phyloP scores from a whole-genome alignment of 2,329 filamentous ascomycete species.

The Claviceps sp. region DNA sequence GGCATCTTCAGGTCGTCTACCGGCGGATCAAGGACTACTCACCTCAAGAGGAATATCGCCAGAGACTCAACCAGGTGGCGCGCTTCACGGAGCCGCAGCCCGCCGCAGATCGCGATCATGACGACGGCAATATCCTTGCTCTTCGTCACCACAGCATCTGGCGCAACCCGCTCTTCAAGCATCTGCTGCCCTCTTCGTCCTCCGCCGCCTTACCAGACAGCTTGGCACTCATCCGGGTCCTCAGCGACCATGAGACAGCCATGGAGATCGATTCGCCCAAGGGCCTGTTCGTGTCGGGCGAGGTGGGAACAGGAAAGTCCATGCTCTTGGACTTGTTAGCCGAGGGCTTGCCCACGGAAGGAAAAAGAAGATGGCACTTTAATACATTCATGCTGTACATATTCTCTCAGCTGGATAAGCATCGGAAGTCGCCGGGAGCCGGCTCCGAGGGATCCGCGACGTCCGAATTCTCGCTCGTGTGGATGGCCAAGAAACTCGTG shows the following conservation, averaged over 20 bases:
- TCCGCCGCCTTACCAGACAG: conserved; percentile 36
- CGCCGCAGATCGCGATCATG: conserved; percentile 15
- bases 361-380: conserved; percentile 69
- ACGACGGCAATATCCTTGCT: conserved; percentile 28
- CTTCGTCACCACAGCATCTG: conserved; percentile 41
- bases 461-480: conserved; percentile 53
- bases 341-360: conserved; percentile 57
- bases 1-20: conserved; percentile 68
- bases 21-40: conserved; percentile 65
- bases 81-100: conserved; percentile 24
- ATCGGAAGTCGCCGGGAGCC: conserved; percentile 29
- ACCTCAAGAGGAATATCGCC: conserved; percentile 54
- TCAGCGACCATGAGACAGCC: conserved; percentile 59
- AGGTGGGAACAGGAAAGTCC: conserved; percentile 72
- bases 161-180: conserved; percentile 43
- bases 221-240: conserved; percentile 52
- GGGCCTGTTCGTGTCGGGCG: conserved; percentile 65
- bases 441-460: conserved; percentile 4
- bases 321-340: conserved; percentile 79
- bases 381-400: conserved; percentile 77
- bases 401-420: conserved; percentile 55
- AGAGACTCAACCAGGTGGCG: conserved; percentile 48
- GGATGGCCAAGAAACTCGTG: conserved; percentile 63
- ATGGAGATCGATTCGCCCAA: conserved; percentile 58
- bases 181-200: conserved; percentile 39